Base-by-base conservation (phyloP, 148 eudicot species). In the Rhododendron simsii region DNA sequence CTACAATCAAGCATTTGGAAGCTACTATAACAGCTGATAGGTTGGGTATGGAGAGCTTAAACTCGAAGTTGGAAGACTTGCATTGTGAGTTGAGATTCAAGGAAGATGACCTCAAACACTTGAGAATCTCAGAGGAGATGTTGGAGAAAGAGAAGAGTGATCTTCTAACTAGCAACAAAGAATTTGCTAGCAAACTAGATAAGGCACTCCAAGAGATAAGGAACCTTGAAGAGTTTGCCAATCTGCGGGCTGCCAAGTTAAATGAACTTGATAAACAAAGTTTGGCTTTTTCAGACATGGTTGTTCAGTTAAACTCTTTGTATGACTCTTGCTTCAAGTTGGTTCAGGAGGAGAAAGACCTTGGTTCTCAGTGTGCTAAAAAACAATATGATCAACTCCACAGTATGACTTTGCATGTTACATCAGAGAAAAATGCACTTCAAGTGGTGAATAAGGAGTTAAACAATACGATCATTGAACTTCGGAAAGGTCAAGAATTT, bases 221-320 rank as follows among this genome's bases (percentile, higher is more conserved):
- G 84, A 91, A 86, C 87, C 96, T 98, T 84, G 90, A 91, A 81
- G 90, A 91, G 74, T 90, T 88, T 81, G 91, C 92, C 44, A 91
- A 90, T 69, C 85, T 90, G 85, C 87, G 93, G 84, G 87, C 91
- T 84, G 84, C 89, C 82, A 92, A 88, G 85, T 80, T 95, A 82
- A 81, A 83, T 80, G 96, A 94, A 78, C 83, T 95, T 86, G 98
- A 98, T 83, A 86, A 87, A 76, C 95, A 95, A 89, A 94, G 94
- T 88, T 82, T 89, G 81, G 83, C 89, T 26, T 87, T 92, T 88
- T 90, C 91, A 57, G 91, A 94, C 81, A 91, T 89, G 88, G 85
- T 90, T 87, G 84, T 88, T 88, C 90, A 95, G 87, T 90, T 94
- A 15, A 90, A 87, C 85, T 87, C 90, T 85, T 84, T 87, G 51